Evolutionary conservation across 2,329 filamentous ascomycete genomes (phyloP).

Genomic region (Fusarium praegraminearum): DNA sequence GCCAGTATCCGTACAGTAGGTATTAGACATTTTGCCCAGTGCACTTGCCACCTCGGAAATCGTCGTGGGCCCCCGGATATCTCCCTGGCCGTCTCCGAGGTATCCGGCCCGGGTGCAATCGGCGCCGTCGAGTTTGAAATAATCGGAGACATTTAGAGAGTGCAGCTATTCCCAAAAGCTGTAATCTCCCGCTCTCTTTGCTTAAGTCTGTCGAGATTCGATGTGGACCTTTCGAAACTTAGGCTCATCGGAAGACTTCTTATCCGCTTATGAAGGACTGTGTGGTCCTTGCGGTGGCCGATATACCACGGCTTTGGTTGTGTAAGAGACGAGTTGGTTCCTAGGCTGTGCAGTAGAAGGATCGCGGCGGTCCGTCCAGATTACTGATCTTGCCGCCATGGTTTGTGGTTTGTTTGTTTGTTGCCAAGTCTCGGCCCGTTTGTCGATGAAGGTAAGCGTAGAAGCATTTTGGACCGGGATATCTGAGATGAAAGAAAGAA

Average conservation of each 20-base stretch:
- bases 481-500: background rate
- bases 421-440: conserved; percentile 31
- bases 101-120: conserved; percentile 17
- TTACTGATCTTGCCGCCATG: conserved; percentile 7
- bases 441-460: conserved; percentile 2
- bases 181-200: background rate
- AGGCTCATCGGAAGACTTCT: conserved; percentile 13
- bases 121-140: conserved; percentile 10
- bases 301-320: conserved; percentile 26
- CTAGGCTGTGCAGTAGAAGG: background rate
- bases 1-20: background rate
- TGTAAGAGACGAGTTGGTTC: conserved; percentile 22
- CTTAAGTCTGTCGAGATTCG: background rate
- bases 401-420: conserved; percentile 23
- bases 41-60: conserved; percentile 10
- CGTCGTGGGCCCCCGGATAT: conserved; percentile 14
- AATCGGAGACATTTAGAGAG: background rate
- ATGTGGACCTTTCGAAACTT: conserved; percentile 14
- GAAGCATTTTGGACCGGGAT: background rate
- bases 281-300: conserved; percentile 19
- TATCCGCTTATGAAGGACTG: conserved; percentile 15
- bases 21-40: background rate
- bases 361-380: conserved; percentile 9
- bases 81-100: conserved; percentile 12
- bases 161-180: conserved; percentile 20